Conservation (phyloP, 1,139 yeast species). For the Pneumocystis wakefieldiae region DNA sequence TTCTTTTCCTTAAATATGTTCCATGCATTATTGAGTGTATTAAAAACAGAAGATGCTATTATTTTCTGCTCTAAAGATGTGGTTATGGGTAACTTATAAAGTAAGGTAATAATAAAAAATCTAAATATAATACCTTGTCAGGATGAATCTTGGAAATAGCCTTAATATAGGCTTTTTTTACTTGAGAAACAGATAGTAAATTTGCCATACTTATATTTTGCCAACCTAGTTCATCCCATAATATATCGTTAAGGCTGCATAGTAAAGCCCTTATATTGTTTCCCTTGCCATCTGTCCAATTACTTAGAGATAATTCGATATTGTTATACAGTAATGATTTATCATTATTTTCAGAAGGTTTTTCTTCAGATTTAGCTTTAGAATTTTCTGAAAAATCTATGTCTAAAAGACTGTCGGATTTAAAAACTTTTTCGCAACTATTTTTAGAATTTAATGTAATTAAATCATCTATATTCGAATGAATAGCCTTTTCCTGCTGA, state of each 20-base stretch:
- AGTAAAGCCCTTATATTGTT: conserved; percentile 63
- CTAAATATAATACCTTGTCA: conserved; percentile 36
- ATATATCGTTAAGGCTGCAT: conserved; percentile 45
- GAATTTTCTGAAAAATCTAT: conserved; percentile 22
- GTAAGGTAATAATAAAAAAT: neutral
- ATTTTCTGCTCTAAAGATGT: conserved; percentile 56
- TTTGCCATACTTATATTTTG: conserved; percentile 52
- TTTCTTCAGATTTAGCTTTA: conserved; percentile 15
- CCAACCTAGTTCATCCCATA: conserved; percentile 54
- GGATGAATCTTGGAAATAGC: conserved; percentile 92
- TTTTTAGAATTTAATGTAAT: conserved; percentile 66
- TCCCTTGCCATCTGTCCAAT: conserved; percentile 65
- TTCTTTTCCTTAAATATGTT: conserved; percentile 58
- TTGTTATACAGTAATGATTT: conserved; percentile 42
- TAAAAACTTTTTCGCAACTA: conserved; percentile 52
- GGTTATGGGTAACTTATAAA: conserved; percentile 29
- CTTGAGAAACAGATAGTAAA: conserved; percentile 78
- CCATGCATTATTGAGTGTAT: conserved; percentile 78
- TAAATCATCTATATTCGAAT: conserved; percentile 51
- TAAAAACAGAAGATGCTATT: conserved; percentile 79
- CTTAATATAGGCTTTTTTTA: conserved; percentile 74
- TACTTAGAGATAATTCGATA: conserved; percentile 38
- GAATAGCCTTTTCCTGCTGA: conserved; percentile 46
- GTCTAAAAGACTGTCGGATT: conserved; percentile 21
- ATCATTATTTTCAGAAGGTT: conserved; percentile 28